A percentile compares a stretch with the other conserved stretches of the same genome.
These are phyloP conservation scores for Aeschynomene evenia DNA, from an alignment of 306 rosid species.

Conservation along the genomic window DNA sequence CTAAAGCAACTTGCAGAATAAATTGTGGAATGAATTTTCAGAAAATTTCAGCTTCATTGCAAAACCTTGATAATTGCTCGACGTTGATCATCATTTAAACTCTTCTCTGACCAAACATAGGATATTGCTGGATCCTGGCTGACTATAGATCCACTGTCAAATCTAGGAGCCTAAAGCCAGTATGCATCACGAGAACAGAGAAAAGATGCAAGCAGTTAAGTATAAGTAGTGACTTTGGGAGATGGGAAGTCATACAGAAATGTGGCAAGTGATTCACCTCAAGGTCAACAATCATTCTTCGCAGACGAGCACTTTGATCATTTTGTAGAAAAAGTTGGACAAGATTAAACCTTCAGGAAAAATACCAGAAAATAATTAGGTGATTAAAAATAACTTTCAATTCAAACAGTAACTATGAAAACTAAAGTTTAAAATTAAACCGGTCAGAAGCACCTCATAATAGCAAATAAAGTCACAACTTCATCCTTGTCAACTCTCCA, in stretches of 20 bases:
- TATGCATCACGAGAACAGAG: conserved; percentile 20
- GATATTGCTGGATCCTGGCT: conserved; percentile 97
- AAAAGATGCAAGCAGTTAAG: conserved; percentile 21
- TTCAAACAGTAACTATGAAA: not conserved
- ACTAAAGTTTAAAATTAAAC: conserved; percentile 9
- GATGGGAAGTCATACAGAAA: conserved; percentile 3
- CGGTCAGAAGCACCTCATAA: conserved; percentile 65
- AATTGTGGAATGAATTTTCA: conserved; percentile 9
- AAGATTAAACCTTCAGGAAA: conserved; percentile 72
- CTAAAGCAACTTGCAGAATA: conserved; percentile 20
- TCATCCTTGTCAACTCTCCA: conserved; percentile 92
- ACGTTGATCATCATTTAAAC: conserved; percentile 86
- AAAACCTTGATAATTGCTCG: conserved; percentile 89
- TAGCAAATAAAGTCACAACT: conserved; percentile 67
- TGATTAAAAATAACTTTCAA: conserved; percentile 12
- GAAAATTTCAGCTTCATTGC: conserved; percentile 21
- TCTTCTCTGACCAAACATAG: conserved; percentile 74
- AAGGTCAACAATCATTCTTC: conserved; percentile 87
- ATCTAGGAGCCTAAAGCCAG: conserved; percentile 78
- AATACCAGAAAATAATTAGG: conserved; percentile 34
- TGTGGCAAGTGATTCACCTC: conserved; percentile 48
- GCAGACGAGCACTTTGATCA: conserved; percentile 59
- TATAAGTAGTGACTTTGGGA: not conserved
- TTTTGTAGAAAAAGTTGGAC: conserved; percentile 73
- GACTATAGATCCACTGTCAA: conserved; percentile 72